Conservation (phyloP, 169 alveolate species). For the Cryptosporidium muris region DNA sequence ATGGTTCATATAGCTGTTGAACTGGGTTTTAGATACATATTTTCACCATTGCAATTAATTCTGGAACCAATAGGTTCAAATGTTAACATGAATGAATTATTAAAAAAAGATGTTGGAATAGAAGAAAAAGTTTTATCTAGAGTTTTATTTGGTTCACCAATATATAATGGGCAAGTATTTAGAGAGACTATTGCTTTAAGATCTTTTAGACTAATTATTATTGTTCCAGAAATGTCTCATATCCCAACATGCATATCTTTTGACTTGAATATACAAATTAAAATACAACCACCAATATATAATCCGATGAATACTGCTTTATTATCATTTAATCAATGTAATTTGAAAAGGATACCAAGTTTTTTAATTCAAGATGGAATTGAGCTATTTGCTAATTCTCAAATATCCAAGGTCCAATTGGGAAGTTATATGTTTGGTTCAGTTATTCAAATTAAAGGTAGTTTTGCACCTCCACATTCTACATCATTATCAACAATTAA, state of each 20-base stretch:
- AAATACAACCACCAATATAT: conserved; percentile 14
- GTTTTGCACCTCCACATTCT: conserved; percentile 29
- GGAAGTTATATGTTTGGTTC: conserved; percentile 1
- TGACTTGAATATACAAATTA: conserved; percentile 44
- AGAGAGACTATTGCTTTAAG: conserved; percentile 35
- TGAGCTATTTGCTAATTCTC: too few species aligned
- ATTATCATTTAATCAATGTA: conserved; percentile 23
- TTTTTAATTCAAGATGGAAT: conserved; percentile 38
- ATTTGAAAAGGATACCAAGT: conserved; percentile 7
- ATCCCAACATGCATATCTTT: conserved; percentile 19
- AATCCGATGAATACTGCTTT: conserved; percentile 4
- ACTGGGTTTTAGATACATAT: conserved; percentile 32
- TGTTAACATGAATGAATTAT: neutral
- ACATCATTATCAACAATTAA: conserved; percentile 12
- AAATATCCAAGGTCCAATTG: neutral
- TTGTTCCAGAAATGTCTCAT: conserved; percentile 32
- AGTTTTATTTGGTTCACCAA: conserved; percentile 57
- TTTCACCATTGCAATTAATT: conserved; percentile 24
- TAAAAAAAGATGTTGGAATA: neutral
- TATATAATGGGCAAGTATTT: conserved; percentile 62
- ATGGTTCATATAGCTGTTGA: conserved; percentile 29
- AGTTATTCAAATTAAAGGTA: conserved; percentile 2
- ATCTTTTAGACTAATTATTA: conserved; percentile 37
- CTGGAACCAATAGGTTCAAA: conserved; percentile 27
- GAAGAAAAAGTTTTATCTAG: neutral